These are phyloP conservation scores for Phoma sp. DNA, from an alignment of 2,329 filamentous ascomycete species.

Conservation along the genomic window DNA sequence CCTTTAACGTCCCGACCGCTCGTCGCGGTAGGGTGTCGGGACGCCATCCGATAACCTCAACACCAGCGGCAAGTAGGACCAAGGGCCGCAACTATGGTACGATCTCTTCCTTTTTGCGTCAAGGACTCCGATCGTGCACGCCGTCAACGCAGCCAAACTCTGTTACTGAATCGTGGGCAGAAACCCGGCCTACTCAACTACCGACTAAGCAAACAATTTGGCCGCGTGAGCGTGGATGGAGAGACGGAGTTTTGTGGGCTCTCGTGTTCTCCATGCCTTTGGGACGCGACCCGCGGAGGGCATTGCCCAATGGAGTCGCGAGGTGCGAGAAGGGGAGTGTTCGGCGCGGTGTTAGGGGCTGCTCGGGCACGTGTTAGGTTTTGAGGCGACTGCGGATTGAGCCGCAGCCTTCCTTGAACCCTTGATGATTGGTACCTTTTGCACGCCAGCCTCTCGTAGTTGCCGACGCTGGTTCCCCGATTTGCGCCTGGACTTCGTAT, in stretches of 20 bases:
- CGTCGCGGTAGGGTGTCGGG: slow-evolving; percentile 1
- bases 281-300: neutral
- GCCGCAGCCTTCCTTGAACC: neutral
- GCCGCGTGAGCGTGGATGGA: neutral
- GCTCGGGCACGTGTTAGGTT: neutral
- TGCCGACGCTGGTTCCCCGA: neutral
- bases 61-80: neutral
- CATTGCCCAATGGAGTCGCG: neutral
- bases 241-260: too few relatives aligned
- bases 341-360: slow-evolving; percentile 1
- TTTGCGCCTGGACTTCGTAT: neutral
- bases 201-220: neutral
- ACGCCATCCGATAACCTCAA: slow-evolving; percentile 7
- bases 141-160: neutral
- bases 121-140: neutral
- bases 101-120: neutral
- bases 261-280: neutral
- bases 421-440: slow-evolving; percentile 1
- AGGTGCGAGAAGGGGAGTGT: neutral
- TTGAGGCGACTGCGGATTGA: neutral
- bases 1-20: slow-evolving; percentile 14
- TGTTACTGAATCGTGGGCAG: neutral
- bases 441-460: neutral
- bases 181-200: neutral
- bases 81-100: neutral